Conservation (phyloP, 179 eudicot species). For the Beta corolliflora region DNA sequence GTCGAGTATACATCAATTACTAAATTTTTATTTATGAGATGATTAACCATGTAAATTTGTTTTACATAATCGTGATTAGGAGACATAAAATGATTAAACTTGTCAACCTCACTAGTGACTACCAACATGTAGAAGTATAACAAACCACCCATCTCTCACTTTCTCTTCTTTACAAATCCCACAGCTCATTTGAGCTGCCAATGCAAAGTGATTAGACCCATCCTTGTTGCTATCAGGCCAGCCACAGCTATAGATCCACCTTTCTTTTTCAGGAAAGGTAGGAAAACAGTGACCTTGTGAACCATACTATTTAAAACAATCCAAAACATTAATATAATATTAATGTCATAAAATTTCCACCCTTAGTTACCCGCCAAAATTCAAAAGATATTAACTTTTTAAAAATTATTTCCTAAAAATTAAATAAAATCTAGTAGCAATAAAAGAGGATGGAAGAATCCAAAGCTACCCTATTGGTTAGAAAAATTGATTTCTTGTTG, state of each 20-base stretch:
- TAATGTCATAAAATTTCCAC: neutral
- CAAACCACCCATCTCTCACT: neutral
- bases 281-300: conserved; percentile 6
- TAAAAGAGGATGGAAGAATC: conserved; percentile 14
- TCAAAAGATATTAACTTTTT: neutral
- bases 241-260: neutral
- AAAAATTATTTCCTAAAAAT: neutral
- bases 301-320: no score
- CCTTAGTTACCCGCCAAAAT: conserved; percentile 25
- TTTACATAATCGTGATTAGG: no score
- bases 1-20: no score
- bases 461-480: conserved; percentile 14
- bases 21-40: no score
- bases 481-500: neutral
- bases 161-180: conserved; percentile 2
- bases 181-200: conserved; percentile 26
- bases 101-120: neutral
- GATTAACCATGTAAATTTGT: no score
- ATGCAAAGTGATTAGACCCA: conserved; percentile 25
- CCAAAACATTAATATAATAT: neutral
- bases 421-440: conserved; percentile 3
- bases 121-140: neutral
- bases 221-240: conserved; percentile 32
- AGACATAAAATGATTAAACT: no score
- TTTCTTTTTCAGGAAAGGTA: conserved; percentile 30